Evolutionary conservation across 2,329 filamentous ascomycete species (phyloP), one percentile per base, ranked within the genome.

Genomic region (Chalaropsis ovoidea): DNA sequence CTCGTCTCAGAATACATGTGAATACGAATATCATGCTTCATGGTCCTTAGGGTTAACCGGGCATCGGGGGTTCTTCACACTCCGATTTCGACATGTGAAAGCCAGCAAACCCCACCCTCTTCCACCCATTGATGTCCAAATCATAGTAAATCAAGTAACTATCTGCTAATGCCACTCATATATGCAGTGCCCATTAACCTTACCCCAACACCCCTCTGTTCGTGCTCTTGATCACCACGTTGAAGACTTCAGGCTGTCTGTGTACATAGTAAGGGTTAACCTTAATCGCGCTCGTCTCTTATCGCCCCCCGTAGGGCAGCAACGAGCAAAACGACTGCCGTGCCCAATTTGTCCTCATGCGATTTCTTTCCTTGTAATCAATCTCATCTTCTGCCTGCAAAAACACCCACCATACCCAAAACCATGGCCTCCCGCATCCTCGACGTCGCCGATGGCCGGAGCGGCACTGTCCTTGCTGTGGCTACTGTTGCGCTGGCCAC

Each of bases 401-500:
- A 35, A 31, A 31, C 13, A 11, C 31, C 31, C n/a, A 6, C 35
- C 4, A 8, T 5, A 10, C 35, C 35, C 31, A 35, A 17, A 58
- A 35, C n/a, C 13, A 67, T 67, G 66, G 31, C 63, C 39, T 62
- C 63, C 31, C 52, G 39, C 42, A 43, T 67, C 43, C 63, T 65
- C 41, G 63, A 65, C 15, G 63, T 19, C 45, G 24, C 61, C 10
- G 63, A 63, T 41, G 62, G 62, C 62, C 63, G 63, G 17, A 35
- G 58, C 24, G 60, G 45, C 39, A 75, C 74, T 22, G 76, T 76
- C 1, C 77, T 78, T 0, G 75, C 76, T 43, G 69, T 77, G n/a
- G 73, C 75, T 8, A 80, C 78, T 7, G 69, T 78, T 49, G 71
- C 75, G 15, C 68, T 79, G 47, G 71, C 79, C 19, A 72, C 73